Base-by-base conservation (phyloP, 495 filamentous ascomycete species). In the Penicillium salamii region DNA sequence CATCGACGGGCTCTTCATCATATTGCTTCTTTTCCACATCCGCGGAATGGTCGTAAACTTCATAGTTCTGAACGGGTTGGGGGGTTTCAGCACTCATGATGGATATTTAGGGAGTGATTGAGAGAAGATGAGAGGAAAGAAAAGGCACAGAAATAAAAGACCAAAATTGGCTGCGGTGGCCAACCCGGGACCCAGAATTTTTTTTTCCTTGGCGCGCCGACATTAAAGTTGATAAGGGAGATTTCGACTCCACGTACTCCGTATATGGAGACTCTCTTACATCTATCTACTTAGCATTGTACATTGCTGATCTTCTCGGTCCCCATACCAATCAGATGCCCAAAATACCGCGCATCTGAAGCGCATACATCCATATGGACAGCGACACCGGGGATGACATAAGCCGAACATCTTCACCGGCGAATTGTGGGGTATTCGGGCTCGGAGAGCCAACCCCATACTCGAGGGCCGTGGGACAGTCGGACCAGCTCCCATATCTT, bases 121-220 rank as follows among this genome's bases (percentile, higher is more conserved):
- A 17, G 17, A 35, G 29, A 33, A n/a, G 34, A 21, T 32, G 37
- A 45, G 46, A 44, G 34, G 21, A 31, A 18, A 9, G 42, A 13
- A 23, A 41, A 34, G 29, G 28, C n/a, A 14, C 47, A 47, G 39
- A 41, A 43, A 53, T 46, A 32, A 32, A 49, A 59, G 18, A 23
- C 20, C 26, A 32, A 52, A 31, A 21, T 39, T 36, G 20, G 34
- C 39, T 44, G 49, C 54, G 54, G 38, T 52, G 49, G 38, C 52
- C 49, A 50, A 40, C 46, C 32, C 46, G 50, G 58, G 53, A 48
- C 49, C 59, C 59, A 62, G 48, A 44, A 33, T 55, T 59, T 60
- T 53, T 47, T 46, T 33, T 46, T 33, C 31, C 59, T 62, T 53
- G 59, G 58, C 58, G 51, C 46, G 35, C 19, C n/a, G 46, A 46